Conservation (phyloP, 176 grass and related monocot genomes). For the Ananas comosus region DNA sequence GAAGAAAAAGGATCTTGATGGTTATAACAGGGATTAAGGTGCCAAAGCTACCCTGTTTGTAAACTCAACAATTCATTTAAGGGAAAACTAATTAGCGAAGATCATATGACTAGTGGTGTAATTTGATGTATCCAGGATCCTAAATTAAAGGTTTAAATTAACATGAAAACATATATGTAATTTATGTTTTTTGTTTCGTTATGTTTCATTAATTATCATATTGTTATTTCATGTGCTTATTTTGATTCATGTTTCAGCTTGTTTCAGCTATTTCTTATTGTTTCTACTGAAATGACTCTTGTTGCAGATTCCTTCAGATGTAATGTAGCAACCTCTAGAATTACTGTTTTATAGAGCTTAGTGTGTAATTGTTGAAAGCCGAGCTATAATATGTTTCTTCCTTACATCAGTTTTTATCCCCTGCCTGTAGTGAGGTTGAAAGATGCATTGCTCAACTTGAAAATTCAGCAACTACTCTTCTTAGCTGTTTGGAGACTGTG, state of each 20-base stretch:
- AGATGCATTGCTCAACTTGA: constrained; percentile 54
- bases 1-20: not conserved
- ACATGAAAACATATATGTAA: not conserved
- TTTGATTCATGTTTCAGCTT: not conserved
- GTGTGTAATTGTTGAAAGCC: constrained; percentile 8
- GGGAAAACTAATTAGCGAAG: too few species aligned
- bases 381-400: constrained; percentile 13
- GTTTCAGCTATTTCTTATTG: not conserved
- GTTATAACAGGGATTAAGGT: too few species aligned
- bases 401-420: not conserved
- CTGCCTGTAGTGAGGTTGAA: constrained; percentile 47
- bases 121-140: too few species aligned
- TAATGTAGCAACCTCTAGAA: too few species aligned
- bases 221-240: not conserved
- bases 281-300: too few species aligned
- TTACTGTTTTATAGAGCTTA: too few species aligned
- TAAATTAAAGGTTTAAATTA: too few species aligned
- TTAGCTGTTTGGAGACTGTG: constrained; percentile 69
- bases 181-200: not conserved
- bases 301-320: too few species aligned
- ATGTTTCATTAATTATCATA: not conserved
- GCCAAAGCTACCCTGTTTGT: too few species aligned
- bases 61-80: too few species aligned
- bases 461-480: constrained; percentile 72
- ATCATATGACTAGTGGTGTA: too few species aligned